Base-by-base conservation (phyloP, 2,329 filamentous ascomycete species). In the Colletotrichum lupini region DNA sequence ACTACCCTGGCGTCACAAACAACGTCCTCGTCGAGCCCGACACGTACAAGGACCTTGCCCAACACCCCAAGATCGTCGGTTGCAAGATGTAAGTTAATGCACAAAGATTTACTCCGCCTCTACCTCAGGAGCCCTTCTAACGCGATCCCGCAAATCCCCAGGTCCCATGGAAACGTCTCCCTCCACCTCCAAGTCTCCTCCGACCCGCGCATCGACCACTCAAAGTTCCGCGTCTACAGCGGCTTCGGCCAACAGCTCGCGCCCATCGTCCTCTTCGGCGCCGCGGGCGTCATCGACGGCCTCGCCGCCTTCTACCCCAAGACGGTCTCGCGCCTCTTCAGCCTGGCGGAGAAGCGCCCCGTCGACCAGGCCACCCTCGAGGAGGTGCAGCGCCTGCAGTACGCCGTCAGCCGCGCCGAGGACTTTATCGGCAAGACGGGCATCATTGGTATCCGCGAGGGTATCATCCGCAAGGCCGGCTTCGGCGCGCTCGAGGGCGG, bases 241-340 rank as follows among this genome's bases (percentile, higher is more conserved):
- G 91, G 91, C 4, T 87, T 93, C 14, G 92, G 91, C 5, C 91
- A 92, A 77, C 91, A 93, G 80, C 86, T 93, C 11, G 87, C 90
- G 0, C 90, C 91, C 0, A 89, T 92, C 19, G 85, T 93, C 1
- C 83, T 88, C 46, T 88, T 93, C 71, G 90, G 91, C 59, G 90
- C 89, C 19, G 90, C 88, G 7, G 91, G 91, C 19, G 90, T 91
- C 28, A 92, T 93, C 72, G 92, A 93, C 74, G 92, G 90, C 19
- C 84, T 92, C 26, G 90, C 91, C 1, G 90, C 88, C 14, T 88
- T 92, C 79, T 93, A 90, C 79, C 92, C 92, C 19, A 89, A 89
- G 78, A 88, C 89, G 0, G 87, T 93, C 1, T 87, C 90, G 19
- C 82, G 85, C 16, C 82, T 93, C 4, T 91, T 89, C 82, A 81